Percentiles rank a stretch among this genome's conserved stretches.
phyloP scores from a whole-genome alignment of 1,139 yeast species.

The Pichia sp. region DNA sequence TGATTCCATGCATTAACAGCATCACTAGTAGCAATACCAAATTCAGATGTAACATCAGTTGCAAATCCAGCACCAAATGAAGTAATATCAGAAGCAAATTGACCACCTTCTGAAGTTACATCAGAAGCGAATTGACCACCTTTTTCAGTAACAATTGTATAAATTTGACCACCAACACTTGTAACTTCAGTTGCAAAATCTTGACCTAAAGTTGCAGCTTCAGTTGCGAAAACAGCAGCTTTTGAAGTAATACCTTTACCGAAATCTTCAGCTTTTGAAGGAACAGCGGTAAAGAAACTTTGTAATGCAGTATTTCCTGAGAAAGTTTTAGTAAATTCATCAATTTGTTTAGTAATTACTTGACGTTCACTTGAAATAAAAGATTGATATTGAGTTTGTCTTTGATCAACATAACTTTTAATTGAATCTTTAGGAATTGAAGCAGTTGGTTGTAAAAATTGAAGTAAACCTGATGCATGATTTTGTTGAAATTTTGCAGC shows the following conservation, averaged over 20 bases:
- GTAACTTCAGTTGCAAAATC: constrained; percentile 7
- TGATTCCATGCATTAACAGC: constrained; percentile 7
- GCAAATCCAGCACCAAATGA: neutral
- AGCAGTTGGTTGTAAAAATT: neutral
- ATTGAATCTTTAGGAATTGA: neutral
- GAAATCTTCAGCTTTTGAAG: constrained; percentile 3
- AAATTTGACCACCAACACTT: neutral
- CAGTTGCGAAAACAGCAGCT: constrained; percentile 7
- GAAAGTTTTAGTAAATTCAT: constrained; percentile 4
- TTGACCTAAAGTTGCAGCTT: constrained; percentile 5
- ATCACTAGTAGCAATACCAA: constrained; percentile 6
- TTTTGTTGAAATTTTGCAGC: neutral
- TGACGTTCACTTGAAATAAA: constrained; percentile 6
- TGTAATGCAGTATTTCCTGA: neutral
- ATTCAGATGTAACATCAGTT: constrained; percentile 2
- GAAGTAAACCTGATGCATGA: neutral
- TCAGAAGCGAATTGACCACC: constrained; percentile 9
- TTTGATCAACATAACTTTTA: constrained; percentile 2
- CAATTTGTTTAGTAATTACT: constrained; percentile 6
- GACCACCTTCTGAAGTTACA: constrained; percentile 6
- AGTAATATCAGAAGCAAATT: constrained; percentile 3
- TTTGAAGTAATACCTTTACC: constrained; percentile 9
- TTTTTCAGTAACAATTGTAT: constrained; percentile 2
- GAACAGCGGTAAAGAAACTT: neutral
- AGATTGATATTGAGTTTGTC: constrained; percentile 7